Evolutionary conservation across 1,284 basidiomycete genomes (phyloP).

Genomic region (Mycosarcoma mackinlayi): DNA sequence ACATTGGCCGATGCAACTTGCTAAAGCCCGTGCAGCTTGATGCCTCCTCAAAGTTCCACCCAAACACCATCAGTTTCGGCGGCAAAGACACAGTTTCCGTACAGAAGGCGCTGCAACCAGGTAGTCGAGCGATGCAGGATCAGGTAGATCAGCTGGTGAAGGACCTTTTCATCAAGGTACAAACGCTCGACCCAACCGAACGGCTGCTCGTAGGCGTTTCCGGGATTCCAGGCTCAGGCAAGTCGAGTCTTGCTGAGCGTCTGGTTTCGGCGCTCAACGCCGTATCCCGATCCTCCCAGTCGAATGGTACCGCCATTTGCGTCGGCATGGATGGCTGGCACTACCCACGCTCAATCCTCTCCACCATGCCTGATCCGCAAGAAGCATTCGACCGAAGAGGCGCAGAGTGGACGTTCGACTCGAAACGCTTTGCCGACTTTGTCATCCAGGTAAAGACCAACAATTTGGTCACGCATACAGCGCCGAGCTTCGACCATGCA

Average conservation of each 20-base stretch:
- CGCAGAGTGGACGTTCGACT: slow-evolving; percentile 65
- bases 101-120: neutral
- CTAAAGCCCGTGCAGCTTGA: neutral
- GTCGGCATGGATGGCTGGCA: slow-evolving; percentile 90
- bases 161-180: slow-evolving; percentile 9
- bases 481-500: slow-evolving; percentile 77
- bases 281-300: neutral
- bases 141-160: slow-evolving; percentile 18
- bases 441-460: slow-evolving; percentile 26
- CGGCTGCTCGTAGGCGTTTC: slow-evolving; percentile 80
- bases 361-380: slow-evolving; percentile 74
- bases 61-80: neutral
- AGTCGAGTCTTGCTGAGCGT: slow-evolving; percentile 77
- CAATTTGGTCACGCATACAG: slow-evolving; percentile 5
- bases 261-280: slow-evolving; percentile 70
- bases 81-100: neutral
- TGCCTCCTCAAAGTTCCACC: neutral
- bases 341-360: slow-evolving; percentile 72
- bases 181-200: slow-evolving; percentile 68
- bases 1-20: slow-evolving; percentile 8
- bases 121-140: slow-evolving; percentile 18
- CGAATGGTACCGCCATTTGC: slow-evolving; percentile 71
- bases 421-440: slow-evolving; percentile 56
- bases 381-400: slow-evolving; percentile 60
- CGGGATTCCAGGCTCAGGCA: slow-evolving; percentile 85